A percentile compares a stretch with the other conserved stretches of the same genome.
Conservation (phyloP, 148 eudicot genomes). For the Vaccinium darrowii region DNA sequence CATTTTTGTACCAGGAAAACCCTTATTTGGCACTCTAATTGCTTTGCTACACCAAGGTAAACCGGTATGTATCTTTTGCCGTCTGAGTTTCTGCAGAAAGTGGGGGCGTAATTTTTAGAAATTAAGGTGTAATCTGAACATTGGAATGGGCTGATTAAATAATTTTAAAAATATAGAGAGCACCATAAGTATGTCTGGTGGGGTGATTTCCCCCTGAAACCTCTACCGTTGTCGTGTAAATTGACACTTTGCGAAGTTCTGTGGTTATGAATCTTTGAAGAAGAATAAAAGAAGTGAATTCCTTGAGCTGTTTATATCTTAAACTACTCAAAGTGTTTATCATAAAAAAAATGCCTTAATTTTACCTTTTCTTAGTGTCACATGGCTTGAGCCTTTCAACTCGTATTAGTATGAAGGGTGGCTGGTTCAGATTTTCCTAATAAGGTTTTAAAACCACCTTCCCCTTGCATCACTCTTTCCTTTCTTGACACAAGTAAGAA, state of each 20-base stretch:
- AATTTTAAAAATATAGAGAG: background rate
- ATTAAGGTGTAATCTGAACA: background rate
- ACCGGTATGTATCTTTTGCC: slow-evolving; percentile 71
- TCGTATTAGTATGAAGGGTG: background rate
- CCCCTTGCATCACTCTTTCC: background rate
- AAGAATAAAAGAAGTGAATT: background rate
- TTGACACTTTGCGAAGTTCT: background rate
- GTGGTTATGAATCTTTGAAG: background rate
- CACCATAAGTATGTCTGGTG: background rate
- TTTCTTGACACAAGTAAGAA: background rate
- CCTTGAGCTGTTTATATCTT: background rate
- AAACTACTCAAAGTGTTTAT: background rate
- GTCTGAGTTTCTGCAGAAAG: background rate
- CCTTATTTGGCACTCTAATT: slow-evolving; percentile 90
- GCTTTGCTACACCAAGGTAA: slow-evolving; percentile 79
- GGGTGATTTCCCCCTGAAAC: background rate
- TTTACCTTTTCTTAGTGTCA: background rate
- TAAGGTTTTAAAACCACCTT: background rate
- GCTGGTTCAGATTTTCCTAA: background rate
- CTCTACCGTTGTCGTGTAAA: background rate
- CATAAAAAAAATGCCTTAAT: background rate
- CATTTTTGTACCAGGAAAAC: slow-evolving; percentile 58
- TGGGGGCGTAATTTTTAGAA: background rate
- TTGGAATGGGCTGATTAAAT: background rate
- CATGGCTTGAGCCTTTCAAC: background rate